Base-by-base conservation (phyloP, 2,329 filamentous ascomycete genomes). In the Dactylonectria estremocensis region DNA sequence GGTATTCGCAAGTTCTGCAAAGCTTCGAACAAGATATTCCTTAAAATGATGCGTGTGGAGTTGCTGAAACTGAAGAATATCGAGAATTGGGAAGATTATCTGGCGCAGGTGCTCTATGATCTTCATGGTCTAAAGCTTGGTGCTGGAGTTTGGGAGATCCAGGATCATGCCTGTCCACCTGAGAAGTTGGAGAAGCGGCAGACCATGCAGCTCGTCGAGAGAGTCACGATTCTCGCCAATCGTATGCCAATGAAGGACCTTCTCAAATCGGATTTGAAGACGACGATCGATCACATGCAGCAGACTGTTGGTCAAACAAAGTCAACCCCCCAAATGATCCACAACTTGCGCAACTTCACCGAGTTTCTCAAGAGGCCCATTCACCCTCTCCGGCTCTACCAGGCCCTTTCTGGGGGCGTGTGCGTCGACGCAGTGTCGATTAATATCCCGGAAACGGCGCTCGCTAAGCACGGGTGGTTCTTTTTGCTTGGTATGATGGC, bases 271-370 rank as follows among this genome's bases (percentile, higher is more conserved):
- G 94, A 98, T 63, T 85, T 99, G 61, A 97, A 95, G 78, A 90
- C 87, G 16, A 94, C 95, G 0, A 96, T 99, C 66, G 96, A 99
- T 66, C 95, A 95, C 73, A 94, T 99, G 81, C 95, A 98, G 78
- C 91, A 94, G 72, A 92, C 93, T 5, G 92, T 98, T 61, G 94
- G 94, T 1, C 88, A 89, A 61, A 89, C 92, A 31, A 97, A 95
- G 79, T 89, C 92, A 13, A 92, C 92, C 1, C 89, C 93, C 5
- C 91, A 95, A 68, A 91, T 97, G 81, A 88, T 92, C n/a, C 92
- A 96, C 79, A 99, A 99, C 79, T 87, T 94, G 63, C 92, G 94
- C 61, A 91, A 97, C 70, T 91, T 96, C 63, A 92, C 90, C 4
- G 89, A 93, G 31, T 96, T 93, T 75, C 85, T 98, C 56, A 95